Base-by-base conservation (phyloP, 2,329 filamentous ascomycete genomes). In the Trichophyton equinum region DNA sequence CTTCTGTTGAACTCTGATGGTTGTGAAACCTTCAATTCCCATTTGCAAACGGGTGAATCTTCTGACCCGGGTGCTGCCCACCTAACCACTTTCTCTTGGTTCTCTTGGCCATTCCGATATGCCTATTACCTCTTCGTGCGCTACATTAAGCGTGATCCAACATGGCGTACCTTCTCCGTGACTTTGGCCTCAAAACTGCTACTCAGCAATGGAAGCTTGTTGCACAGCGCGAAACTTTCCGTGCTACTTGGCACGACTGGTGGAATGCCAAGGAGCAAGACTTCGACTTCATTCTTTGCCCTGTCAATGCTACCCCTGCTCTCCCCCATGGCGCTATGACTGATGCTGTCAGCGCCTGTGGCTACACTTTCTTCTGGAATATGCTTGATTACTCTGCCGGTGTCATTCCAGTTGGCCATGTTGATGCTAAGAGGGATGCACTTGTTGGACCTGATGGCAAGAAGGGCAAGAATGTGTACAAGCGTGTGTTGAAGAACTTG, bases 331-430 rank as follows among this genome's bases (percentile, higher is more conserved):
- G 85, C 55, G 91, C 85, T 0, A 96, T 96, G 90, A 83, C 84
- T 66, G 85, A 92, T 67, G 89, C 89, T 2, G 85, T 94, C 51
- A 88, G 87, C 64, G 89, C 86, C 66, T 96, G 91, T 68, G 91
- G 90, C 0, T 96, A 97, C 70, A 96, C 91, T 0, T 96, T 96
- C 71, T 75, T 96, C 61, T 97, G 94, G 77, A 96, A 96, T 68
- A 66, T 96, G 83, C 82, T 96, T 57, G 92, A 96, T 71, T 96
- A 96, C 74, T 83, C 88, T 0, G 82, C 83, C 11, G 91, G 91
- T 42, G 84, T 96, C 40, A 69, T 97, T 22, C 91, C 92, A 0
- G 85, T 96, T 1, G 92, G 89, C 0, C 88, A 91, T 63, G 91
- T 96, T 0, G 87, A 96, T 65, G 69, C 73, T 1, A 77, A 84